Percentiles rank a stretch among this genome's conserved stretches.
These are phyloP conservation scores for Apostasia shenzhenica DNA, from an alignment of 106 monocot species.

Conservation along the genomic window DNA sequence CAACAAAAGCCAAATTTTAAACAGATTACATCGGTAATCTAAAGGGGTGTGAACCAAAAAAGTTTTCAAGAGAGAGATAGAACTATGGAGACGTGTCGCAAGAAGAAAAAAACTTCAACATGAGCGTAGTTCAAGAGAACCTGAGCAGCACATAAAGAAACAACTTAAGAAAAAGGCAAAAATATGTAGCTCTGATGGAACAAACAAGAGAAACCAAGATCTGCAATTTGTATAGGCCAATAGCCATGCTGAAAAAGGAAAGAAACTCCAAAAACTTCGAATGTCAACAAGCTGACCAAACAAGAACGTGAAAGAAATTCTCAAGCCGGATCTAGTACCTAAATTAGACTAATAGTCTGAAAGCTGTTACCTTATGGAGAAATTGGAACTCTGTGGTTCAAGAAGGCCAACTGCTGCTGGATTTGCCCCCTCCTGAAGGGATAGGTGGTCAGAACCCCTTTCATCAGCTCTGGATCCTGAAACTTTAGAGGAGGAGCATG, in stretches of 20 bases:
- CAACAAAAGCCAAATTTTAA: neutral
- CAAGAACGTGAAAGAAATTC: neutral
- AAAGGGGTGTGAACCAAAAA: no score
- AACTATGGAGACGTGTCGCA: no score
- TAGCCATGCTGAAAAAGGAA: neutral
- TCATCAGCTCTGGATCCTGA: slow-evolving; percentile 35
- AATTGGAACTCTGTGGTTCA: slow-evolving; percentile 36
- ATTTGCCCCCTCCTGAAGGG: slow-evolving; percentile 20
- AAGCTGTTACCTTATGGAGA: slow-evolving; percentile 67
- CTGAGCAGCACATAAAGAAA: no score
- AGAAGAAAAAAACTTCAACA: no score
- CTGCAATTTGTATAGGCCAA: neutral
- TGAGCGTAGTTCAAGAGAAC: no score
- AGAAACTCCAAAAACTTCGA: neutral
- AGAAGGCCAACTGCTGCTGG: slow-evolving; percentile 13
- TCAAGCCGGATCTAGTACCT: neutral
- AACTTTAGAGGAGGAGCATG: slow-evolving; percentile 33
- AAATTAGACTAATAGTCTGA: neutral
- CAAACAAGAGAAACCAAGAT: no score
- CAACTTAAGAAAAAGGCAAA: no score
- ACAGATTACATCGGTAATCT: no score
- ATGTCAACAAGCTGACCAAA: slow-evolving; percentile 4
- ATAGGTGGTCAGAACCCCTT: slow-evolving; percentile 21
- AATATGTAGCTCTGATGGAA: no score
- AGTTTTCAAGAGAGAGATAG: no score